Percentiles rank a stretch among this genome's conserved stretches.
phyloP scores from a whole-genome alignment of 2,329 filamentous ascomycete genomes.

The Onygenales sp. region DNA sequence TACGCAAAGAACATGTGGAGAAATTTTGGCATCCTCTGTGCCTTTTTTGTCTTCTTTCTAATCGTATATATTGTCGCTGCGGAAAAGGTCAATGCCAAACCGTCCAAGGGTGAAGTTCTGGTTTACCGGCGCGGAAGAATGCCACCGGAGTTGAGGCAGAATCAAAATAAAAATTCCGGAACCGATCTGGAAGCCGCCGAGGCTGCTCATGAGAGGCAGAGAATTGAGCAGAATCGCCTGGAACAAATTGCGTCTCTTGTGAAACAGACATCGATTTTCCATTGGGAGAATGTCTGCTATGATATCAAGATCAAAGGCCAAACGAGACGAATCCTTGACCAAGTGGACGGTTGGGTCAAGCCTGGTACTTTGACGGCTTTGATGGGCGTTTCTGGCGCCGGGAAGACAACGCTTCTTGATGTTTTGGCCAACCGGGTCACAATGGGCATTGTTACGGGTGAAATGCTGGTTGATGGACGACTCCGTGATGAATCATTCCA shows the following conservation, averaged over 20 bases:
- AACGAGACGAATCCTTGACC: slow-evolving; percentile 64
- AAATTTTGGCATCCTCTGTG: slow-evolving; percentile 61
- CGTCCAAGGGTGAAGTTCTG: slow-evolving; percentile 67
- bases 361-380: slow-evolving; percentile 81
- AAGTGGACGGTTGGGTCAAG: slow-evolving; percentile 89
- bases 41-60: slow-evolving; percentile 42
- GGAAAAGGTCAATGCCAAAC: slow-evolving; percentile 54
- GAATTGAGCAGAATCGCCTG: slow-evolving; percentile 21
- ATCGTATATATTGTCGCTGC: slow-evolving; percentile 26
- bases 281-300: slow-evolving; percentile 78
- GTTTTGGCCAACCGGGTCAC: slow-evolving; percentile 76
- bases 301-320: slow-evolving; percentile 73
- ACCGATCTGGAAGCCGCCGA: slow-evolving; percentile 7
- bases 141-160: slow-evolving; percentile 7
- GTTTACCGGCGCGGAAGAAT: slow-evolving; percentile 61
- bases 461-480: slow-evolving; percentile 73
- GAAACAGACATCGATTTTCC: slow-evolving; percentile 55
- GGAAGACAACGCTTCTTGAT: slow-evolving; percentile 85
- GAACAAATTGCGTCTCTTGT: slow-evolving; percentile 19
- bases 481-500: slow-evolving; percentile 68
- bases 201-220: slow-evolving; percentile 5
- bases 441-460: slow-evolving; percentile 79
- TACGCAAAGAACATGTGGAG: slow-evolving; percentile 53
- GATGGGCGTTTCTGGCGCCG: slow-evolving; percentile 87
- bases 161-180: slow-evolving; percentile 2